A percentile compares a stretch with the other conserved stretches of the same genome.
phyloP scores from a whole-genome alignment of 306 rosid genomes.

The Sphenostylis stenocarpa region DNA sequence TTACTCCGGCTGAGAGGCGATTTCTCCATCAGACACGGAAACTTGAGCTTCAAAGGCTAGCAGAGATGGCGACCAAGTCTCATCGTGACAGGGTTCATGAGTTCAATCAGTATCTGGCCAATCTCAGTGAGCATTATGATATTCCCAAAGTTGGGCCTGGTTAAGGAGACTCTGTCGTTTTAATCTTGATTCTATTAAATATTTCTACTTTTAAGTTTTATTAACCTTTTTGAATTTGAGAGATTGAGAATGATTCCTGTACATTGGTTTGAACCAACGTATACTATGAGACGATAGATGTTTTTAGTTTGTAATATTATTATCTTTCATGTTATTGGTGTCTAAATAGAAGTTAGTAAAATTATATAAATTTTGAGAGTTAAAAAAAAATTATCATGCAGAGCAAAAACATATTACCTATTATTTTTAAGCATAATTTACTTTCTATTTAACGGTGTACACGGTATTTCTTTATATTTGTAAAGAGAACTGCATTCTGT shows the following conservation, averaged over 20 bases:
- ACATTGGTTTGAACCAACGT: too few species aligned
- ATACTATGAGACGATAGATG: too few species aligned
- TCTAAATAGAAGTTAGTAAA: too few species aligned
- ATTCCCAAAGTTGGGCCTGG: conserved; percentile 52
- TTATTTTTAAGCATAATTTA: too few species aligned
- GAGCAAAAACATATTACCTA: too few species aligned
- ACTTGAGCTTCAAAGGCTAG: conserved; percentile 38
- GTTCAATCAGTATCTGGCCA: conserved; percentile 41
- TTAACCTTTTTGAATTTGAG: neutral
- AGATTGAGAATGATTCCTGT: neutral
- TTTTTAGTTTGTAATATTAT: too few species aligned
- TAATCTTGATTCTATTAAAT: neutral
- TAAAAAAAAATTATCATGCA: too few species aligned
- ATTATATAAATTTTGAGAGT: too few species aligned
- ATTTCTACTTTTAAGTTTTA: neutral
- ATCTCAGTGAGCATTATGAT: conserved; percentile 47
- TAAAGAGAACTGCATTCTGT: too few species aligned
- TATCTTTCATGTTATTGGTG: too few species aligned
- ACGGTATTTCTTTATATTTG: too few species aligned
- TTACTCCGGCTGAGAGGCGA: conserved; percentile 42
- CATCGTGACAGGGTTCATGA: conserved; percentile 39
- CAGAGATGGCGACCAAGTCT: conserved; percentile 39
- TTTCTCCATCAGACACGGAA: conserved; percentile 39
- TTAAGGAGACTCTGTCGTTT: neutral
- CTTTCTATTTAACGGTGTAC: too few species aligned